Conservation (phyloP, 2,329 filamentous ascomycete genomes). For the Harringtonia aguacate region DNA sequence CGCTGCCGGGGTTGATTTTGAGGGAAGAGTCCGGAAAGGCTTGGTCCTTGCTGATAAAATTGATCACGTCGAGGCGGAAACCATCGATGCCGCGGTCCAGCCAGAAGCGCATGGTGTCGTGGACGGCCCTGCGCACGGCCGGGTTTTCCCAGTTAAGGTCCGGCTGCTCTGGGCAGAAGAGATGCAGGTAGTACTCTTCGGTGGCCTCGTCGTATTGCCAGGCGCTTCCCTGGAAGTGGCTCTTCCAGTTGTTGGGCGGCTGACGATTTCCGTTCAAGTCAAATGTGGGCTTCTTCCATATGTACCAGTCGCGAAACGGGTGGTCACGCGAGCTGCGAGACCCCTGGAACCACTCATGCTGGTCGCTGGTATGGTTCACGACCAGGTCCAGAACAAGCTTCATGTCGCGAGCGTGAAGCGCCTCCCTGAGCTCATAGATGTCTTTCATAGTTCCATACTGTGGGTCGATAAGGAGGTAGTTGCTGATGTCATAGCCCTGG, state of each 20-base stretch:
- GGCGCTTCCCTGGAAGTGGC: constrained; percentile 47
- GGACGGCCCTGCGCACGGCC: constrained; percentile 56
- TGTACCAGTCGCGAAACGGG: constrained; percentile 48
- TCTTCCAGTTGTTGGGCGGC: constrained; percentile 66
- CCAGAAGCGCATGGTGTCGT: constrained; percentile 69
- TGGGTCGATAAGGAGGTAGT: constrained; percentile 43
- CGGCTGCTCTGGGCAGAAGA: constrained; percentile 52
- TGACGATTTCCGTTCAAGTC: constrained; percentile 47
- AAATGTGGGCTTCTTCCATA: constrained; percentile 24
- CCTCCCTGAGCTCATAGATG: constrained; percentile 48
- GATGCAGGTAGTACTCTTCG: constrained; percentile 63
- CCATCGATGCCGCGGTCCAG: constrained; percentile 60
- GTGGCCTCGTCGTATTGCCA: constrained; percentile 64
- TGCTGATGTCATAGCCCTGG: constrained; percentile 50
- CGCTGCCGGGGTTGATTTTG: constrained; percentile 26
- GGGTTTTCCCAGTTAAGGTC: constrained; percentile 77
- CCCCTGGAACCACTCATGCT: constrained; percentile 61
- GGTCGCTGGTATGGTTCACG: constrained; percentile 64
- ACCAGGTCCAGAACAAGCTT: constrained; percentile 54
- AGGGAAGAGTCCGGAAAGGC: constrained; percentile 38
- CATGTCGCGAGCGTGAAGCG: constrained; percentile 50
- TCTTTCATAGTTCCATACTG: constrained; percentile 53
- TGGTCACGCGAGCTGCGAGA: constrained; percentile 48
- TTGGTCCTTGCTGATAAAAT: constrained; percentile 56
- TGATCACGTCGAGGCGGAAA: constrained; percentile 64